phyloP scores from a whole-genome alignment of 1,139 yeast species.

The Yamadazyma sp. region DNA sequence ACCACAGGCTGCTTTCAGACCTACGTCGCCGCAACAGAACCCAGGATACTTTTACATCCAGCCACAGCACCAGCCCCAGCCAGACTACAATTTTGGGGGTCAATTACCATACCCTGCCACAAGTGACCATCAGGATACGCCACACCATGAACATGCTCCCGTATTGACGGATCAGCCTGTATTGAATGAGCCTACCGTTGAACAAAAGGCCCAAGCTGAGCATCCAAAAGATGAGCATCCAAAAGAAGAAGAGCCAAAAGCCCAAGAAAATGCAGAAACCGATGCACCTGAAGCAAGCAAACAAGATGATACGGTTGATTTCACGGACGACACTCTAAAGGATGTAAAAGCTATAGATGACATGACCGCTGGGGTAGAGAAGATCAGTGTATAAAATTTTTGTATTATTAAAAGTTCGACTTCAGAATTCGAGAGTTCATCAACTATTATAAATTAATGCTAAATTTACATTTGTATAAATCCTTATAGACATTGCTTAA shows the following conservation, averaged over 20 bases:
- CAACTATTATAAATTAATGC: conserved; percentile 10
- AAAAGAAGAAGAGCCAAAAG: no score
- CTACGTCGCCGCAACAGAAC: conserved; percentile 11
- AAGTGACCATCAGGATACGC: conserved; percentile 3
- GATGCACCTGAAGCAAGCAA: not conserved
- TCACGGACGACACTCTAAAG: conserved; percentile 5
- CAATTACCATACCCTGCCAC: conserved; percentile 18
- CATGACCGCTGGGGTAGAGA: not conserved
- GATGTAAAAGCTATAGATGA: conserved; percentile 1
- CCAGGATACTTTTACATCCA: conserved; percentile 14
- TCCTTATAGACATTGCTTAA: conserved; percentile 36
- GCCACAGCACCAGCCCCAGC: conserved; percentile 12
- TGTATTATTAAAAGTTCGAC: not conserved
- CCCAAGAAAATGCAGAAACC: not conserved
- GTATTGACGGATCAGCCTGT: no score
- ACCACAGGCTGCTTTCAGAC: conserved; percentile 4
- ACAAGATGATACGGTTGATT: not conserved
- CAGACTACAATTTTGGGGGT: conserved; percentile 17
- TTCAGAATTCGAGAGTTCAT: not conserved
- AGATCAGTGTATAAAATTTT: not conserved
- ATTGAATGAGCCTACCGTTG: no score
- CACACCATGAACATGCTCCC: not conserved
- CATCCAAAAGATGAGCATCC: no score
- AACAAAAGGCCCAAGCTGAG: no score
- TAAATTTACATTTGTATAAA: conserved; percentile 91